Conservation (phyloP, 148 eudicot genomes). For the Cornus suecica region DNA sequence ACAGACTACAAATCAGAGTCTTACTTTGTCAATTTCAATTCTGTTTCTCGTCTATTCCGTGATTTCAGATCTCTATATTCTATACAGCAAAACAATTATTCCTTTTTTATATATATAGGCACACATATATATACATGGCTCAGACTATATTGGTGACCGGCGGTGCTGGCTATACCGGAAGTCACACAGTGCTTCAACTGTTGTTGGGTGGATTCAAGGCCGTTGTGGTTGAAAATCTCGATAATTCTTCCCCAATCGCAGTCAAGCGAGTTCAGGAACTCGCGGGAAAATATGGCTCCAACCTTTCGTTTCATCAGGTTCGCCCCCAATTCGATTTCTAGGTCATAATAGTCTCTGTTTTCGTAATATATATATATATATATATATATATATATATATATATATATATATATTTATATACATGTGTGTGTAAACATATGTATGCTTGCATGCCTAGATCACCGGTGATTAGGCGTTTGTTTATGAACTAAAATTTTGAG, state of each 20-base stretch:
- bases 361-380: too few species aligned
- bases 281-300: constrained; percentile 54
- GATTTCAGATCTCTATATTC: neutral
- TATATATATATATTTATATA: neutral
- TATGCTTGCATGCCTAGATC: neutral
- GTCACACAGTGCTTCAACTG: constrained; percentile 81
- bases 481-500: neutral
- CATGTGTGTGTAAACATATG: neutral
- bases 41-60: neutral
- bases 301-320: constrained; percentile 73
- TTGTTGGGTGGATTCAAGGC: constrained; percentile 62
- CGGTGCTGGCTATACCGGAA: constrained; percentile 94
- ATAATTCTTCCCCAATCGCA: constrained; percentile 75
- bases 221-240: constrained; percentile 77
- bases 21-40: neutral
- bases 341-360: neutral
- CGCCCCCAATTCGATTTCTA: neutral
- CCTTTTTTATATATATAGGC: neutral
- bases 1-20: neutral
- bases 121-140: constrained; percentile 27
- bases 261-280: constrained; percentile 69
- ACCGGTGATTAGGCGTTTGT: neutral
- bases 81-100: neutral
- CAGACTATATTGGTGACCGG: constrained; percentile 77
- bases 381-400: too few species aligned